Conservation (phyloP, 2,329 filamentous ascomycete genomes). For the Apiospora sp. region DNA sequence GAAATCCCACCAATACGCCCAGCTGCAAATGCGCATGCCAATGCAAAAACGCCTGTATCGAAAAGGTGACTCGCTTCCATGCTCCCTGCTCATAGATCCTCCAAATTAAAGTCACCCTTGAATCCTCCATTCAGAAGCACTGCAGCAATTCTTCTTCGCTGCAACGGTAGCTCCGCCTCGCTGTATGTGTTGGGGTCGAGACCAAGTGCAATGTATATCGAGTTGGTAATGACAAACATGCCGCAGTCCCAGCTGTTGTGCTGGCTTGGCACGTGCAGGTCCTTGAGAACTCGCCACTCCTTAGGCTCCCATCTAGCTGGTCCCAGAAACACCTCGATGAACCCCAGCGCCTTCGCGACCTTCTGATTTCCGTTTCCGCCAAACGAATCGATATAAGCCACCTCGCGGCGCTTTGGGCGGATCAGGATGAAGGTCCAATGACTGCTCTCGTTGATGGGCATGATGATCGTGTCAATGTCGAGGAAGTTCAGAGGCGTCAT, state of each 20-base stretch:
- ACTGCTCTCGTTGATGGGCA: constrained; percentile 69
- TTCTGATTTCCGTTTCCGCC: constrained; percentile 51
- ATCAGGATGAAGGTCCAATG: constrained; percentile 81
- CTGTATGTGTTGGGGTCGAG: constrained; percentile 60
- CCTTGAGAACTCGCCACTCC: constrained; percentile 65
- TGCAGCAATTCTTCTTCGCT: constrained; percentile 69
- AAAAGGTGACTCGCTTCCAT: background rate
- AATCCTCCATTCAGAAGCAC: constrained; percentile 74
- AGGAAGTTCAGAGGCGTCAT: constrained; percentile 69
- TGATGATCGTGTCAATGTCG: constrained; percentile 70
- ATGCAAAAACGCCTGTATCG: background rate
- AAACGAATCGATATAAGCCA: constrained; percentile 77
- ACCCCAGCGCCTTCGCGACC: constrained; percentile 55
- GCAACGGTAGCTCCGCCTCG: constrained; percentile 62
- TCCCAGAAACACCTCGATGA: constrained; percentile 65
- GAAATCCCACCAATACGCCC: constrained; percentile 3
- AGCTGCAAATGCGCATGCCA: constrained; percentile 23
- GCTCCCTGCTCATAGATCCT: constrained; percentile 41
- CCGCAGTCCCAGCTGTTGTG: constrained; percentile 78
- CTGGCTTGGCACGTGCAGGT: constrained; percentile 63
- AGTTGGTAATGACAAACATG: constrained; percentile 79
- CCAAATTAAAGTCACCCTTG: constrained; percentile 63
- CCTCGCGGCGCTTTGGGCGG: constrained; percentile 63
- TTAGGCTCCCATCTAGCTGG: constrained; percentile 56
- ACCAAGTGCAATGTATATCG: constrained; percentile 66